Conservation (phyloP, 2,329 filamentous ascomycete species). For the Clarireedia monteithiana region DNA sequence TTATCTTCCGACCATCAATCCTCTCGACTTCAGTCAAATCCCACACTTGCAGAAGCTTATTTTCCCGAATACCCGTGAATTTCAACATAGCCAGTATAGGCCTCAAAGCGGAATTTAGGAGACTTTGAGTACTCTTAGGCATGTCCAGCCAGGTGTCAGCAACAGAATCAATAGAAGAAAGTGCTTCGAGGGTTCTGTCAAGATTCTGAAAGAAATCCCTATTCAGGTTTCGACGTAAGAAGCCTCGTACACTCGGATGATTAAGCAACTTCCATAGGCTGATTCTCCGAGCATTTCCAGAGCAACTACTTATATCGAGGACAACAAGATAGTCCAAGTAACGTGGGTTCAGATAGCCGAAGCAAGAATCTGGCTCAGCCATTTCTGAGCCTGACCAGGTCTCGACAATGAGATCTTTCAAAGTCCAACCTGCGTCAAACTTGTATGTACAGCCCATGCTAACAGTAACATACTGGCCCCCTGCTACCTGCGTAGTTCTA, state of each 20-base stretch:
- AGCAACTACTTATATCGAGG: conserved; percentile 2
- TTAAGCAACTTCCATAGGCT: neutral
- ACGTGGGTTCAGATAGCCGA: neutral
- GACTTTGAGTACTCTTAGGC: too few species aligned
- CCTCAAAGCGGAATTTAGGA: neutral
- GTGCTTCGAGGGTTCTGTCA: neutral
- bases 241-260: neutral
- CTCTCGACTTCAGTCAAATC: neutral
- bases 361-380: neutral
- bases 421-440: conserved; percentile 8
- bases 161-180: neutral
- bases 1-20: neutral
- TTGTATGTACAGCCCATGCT: conserved; percentile 3
- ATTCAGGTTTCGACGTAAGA: neutral
- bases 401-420: conserved; percentile 8
- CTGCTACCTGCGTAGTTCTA: neutral
- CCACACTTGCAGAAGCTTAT: neutral
- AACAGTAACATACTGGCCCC: neutral
- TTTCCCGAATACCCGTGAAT: neutral
- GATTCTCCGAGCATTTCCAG: conserved; percentile 3
- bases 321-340: conserved; percentile 3
- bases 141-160: neutral
- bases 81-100: neutral
- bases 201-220: neutral
- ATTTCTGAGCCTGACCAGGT: neutral